Base-by-base conservation (phyloP, 2,329 filamentous ascomycete species). In the Neofusicoccum sp. region DNA sequence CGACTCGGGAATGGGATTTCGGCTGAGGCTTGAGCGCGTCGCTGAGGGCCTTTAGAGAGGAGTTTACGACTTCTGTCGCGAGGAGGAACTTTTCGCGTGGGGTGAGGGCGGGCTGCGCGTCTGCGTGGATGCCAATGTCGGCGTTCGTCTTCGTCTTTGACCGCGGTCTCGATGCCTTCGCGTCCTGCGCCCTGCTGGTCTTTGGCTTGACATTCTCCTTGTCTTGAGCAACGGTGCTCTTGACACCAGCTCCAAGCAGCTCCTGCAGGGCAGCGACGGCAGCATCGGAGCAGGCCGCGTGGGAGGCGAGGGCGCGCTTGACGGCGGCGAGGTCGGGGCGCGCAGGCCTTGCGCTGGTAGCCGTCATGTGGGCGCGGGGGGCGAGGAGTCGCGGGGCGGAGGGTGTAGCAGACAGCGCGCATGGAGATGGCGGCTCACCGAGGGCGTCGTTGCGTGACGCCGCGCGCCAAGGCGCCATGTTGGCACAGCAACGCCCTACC, bases 21-120 rank as follows among this genome's bases (percentile, higher is more conserved):
- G 66, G 70, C 2, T 75, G 63, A 2, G 77, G 73, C 70, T 87
- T 91, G 20, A 86, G 79, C 0, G 86, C 86, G 60, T 89, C 86
- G n/a, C 82, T 81, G 3, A 93, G 80, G 8, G 83, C 80, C 68
- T 89, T 91, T 40, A 93, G 79, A 1, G 86, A 82, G 6, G 80
- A 78, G 70, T 93, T 93, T 67, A 91, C 85, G 36, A 91, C 80
- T 63, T 91, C 84, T 0, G 89, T 91, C 11, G 89, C 89, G 36
- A 93, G 76, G 45, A 84, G 79, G 54, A 86, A 86, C 71, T 82
- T 85, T 61, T 91, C 88, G 66, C 82, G 84, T 4, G 79, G 70
- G 4, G 81, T 76, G 31, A 88, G 72, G n/a, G 61, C 48, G 11
- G 58, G 58, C 1, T 66, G n/a, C 4, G 65, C 61, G 48, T 76